Percentiles rank a stretch among this genome's conserved stretches.
These are phyloP conservation scores for Ophiostoma quercus DNA, from an alignment of 2,329 filamentous ascomycete species.

Conservation along the genomic window DNA sequence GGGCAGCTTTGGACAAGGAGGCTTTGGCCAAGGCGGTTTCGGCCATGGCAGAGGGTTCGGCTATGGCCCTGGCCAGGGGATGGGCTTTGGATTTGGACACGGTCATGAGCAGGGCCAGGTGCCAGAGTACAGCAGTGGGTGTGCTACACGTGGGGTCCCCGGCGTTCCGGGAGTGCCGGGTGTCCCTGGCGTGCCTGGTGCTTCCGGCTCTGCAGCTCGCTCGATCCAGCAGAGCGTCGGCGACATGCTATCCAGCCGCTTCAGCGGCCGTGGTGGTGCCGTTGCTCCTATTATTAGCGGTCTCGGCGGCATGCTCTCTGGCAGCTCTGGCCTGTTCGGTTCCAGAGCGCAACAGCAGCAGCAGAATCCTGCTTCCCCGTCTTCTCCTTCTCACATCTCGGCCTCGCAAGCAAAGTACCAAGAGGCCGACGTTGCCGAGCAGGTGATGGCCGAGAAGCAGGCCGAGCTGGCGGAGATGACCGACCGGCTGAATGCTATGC, in stretches of 20 bases:
- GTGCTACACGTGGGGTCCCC: neutral
- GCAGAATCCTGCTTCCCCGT: neutral
- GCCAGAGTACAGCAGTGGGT: neutral
- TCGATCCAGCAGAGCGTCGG: conserved; percentile 1
- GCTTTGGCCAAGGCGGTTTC: neutral
- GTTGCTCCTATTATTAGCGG: conserved; percentile 1
- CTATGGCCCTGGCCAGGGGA: neutral
- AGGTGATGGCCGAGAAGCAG: conserved; percentile 33
- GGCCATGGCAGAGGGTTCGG: neutral
- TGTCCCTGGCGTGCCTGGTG: conserved; percentile 12
- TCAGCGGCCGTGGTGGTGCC: conserved; percentile 3
- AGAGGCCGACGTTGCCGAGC: conserved; percentile 35
- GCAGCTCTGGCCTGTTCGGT: neutral
- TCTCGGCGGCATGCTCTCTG: neutral
- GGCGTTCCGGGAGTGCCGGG: conserved; percentile 16
- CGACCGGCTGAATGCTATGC: conserved; percentile 15
- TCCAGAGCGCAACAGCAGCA: neutral
- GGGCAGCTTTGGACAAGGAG: neutral
- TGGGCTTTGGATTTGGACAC: neutral
- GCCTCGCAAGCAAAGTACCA: conserved; percentile 35
- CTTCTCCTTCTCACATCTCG: neutral
- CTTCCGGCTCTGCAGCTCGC: neutral
- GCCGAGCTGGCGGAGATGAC: conserved; percentile 23
- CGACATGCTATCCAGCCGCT: conserved; percentile 3
- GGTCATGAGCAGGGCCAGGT: neutral